Percentiles rank a stretch among this genome's conserved stretches.
Conservation (phyloP, 179 eudicot genomes). For the Beta corolliflora region DNA sequence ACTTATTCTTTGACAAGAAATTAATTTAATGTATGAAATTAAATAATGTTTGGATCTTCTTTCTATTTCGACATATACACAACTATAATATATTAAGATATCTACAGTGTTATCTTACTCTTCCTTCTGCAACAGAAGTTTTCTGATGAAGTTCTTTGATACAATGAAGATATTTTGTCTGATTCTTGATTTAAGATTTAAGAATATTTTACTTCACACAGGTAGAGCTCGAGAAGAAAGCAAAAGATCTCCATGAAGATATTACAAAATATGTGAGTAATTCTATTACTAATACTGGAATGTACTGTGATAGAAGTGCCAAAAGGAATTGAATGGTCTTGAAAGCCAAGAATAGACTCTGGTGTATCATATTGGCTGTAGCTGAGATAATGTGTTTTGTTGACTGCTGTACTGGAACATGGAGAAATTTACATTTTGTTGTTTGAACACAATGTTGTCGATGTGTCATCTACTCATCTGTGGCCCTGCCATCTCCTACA, state of each 20-base stretch:
- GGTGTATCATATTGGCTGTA: background rate
- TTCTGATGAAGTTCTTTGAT: background rate
- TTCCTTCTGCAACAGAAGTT: background rate
- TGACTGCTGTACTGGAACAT: background rate
- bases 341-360: background rate
- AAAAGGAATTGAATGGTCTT: background rate
- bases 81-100: background rate
- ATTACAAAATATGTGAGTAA: constrained; percentile 49
- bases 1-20: background rate
- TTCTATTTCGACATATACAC: background rate
- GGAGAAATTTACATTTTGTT: background rate
- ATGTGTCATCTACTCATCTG: background rate
- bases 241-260: constrained; percentile 48
- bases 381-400: background rate
- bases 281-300: background rate
- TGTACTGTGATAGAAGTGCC: constrained; percentile 8
- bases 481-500: background rate
- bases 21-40: background rate
- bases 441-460: background rate
- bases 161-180: background rate
- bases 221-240: constrained; percentile 51
- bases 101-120: background rate
- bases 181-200: constrained; percentile 6
- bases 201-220: constrained; percentile 24
- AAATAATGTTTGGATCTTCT: background rate